These are phyloP conservation scores for Hanseniaspora guilliermondii DNA, from an alignment of 805 yeast species.

Conservation along the genomic window DNA sequence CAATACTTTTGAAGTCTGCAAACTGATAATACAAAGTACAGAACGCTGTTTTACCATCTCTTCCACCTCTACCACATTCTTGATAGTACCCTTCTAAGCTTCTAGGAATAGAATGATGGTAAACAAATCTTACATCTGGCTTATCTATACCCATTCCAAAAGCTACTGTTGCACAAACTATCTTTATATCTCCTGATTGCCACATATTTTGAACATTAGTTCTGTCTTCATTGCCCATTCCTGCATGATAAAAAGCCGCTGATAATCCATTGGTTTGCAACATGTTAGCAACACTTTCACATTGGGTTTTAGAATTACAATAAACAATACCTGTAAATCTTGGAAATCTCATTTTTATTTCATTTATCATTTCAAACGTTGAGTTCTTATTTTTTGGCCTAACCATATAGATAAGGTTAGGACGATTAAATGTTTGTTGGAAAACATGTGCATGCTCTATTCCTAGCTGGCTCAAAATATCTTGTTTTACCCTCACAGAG, in stretches of 20 bases:
- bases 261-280: slow-evolving; percentile 49
- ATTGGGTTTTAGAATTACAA: slow-evolving; percentile 79
- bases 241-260: slow-evolving; percentile 81
- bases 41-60: slow-evolving; percentile 76
- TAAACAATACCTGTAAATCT: slow-evolving; percentile 77
- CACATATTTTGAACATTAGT: slow-evolving; percentile 59
- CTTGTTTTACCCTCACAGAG: slow-evolving; percentile 75
- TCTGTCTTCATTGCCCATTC: slow-evolving; percentile 74
- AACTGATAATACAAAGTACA: slow-evolving; percentile 75
- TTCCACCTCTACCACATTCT: slow-evolving; percentile 96
- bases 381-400: slow-evolving; percentile 45
- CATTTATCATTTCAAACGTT: slow-evolving; percentile 46
- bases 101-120: slow-evolving; percentile 78
- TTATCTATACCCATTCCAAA: slow-evolving; percentile 99
- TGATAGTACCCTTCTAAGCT: slow-evolving; percentile 93
- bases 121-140: slow-evolving; percentile 84
- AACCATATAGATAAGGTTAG: slow-evolving; percentile 71
- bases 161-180: slow-evolving; percentile 94
- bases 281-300: slow-evolving; percentile 66
- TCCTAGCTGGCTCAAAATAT: slow-evolving; percentile 67
- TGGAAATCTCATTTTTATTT: slow-evolving; percentile 39
- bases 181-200: slow-evolving; percentile 61
- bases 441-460: slow-evolving; percentile 50
- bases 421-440: slow-evolving; percentile 85
- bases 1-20: slow-evolving; percentile 66